Conservation (phyloP, 1,139 yeast genomes). For the Taphrina sp. region DNA sequence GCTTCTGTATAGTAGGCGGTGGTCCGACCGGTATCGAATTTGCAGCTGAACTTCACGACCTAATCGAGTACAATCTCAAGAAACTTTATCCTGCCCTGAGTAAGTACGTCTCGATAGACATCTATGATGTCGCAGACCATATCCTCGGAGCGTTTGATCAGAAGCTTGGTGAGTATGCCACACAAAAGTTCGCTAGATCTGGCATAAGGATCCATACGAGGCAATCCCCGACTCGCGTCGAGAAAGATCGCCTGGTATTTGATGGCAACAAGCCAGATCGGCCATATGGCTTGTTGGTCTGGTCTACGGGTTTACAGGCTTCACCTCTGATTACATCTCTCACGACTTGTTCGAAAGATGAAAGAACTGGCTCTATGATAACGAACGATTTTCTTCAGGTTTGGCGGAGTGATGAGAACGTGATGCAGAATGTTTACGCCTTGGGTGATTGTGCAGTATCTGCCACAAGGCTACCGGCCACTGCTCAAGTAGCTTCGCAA, state of each 20-base stretch:
- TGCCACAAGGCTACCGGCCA: constrained; percentile 41
- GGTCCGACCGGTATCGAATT: constrained; percentile 71
- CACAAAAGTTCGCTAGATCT: constrained; percentile 58
- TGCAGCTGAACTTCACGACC: constrained; percentile 84
- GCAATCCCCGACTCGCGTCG: constrained; percentile 23
- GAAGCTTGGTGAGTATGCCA: constrained; percentile 61
- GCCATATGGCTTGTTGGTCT: constrained; percentile 50
- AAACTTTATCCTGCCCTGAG: constrained; percentile 47
- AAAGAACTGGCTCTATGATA: constrained; percentile 5
- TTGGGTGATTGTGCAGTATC: constrained; percentile 66
- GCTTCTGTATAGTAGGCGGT: constrained; percentile 67
- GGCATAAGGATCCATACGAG: constrained; percentile 58
- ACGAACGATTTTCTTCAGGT: constrained; percentile 56
- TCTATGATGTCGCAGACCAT: constrained; percentile 62
- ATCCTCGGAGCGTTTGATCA: constrained; percentile 64
- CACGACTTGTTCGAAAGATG: background rate
- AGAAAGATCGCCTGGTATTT: constrained; percentile 50
- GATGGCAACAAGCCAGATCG: constrained; percentile 47
- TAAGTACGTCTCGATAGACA: constrained; percentile 60
- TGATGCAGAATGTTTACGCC: constrained; percentile 61
- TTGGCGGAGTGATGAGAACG: constrained; percentile 50
- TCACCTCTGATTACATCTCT: constrained; percentile 11
- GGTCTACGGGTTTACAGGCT: constrained; percentile 64
- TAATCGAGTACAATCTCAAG: constrained; percentile 81
- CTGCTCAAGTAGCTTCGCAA: constrained; percentile 31